Base-by-base conservation (phyloP, 139 green algal species). In the Chlorella sp. region DNA sequence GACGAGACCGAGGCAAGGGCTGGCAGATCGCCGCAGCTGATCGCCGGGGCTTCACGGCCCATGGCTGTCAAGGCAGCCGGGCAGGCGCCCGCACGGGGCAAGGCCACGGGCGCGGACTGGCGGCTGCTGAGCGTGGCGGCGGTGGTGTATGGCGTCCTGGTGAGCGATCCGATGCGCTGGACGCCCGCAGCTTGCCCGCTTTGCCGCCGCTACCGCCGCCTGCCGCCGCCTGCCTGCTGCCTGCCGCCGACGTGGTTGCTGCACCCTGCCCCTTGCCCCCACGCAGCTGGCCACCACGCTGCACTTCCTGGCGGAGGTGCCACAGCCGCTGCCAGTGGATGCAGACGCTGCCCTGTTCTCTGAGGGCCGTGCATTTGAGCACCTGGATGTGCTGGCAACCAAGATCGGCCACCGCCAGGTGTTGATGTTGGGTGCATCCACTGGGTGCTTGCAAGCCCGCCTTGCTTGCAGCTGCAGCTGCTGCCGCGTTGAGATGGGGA, bases 291-390 rank as follows among this genome's bases (percentile, higher is more conserved):
- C 3, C 16, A 41, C 65, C 41, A 85, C 76, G 16, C 28, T 1
- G 20, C 44, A 80, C 28, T 76, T 73, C 17, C 62, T 80, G 12
- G 17, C n/a, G 5, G 28, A 63, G 62, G 56, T 71, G 47, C 84
- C 87, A 0, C 28, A 30, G 67, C 88, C 88, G 18, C 78, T 89
- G 65, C 25, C 85, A 1, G 34, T 62, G 4, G 30, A 79, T 25
- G 84, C 86, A 0, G 38, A 84, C 0, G 9, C 62, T 3, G 1
- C 0, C 6, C 34, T 75, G 13, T 95, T 95, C 82, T 90, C 89
- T 7, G 93, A 95, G 82, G 89, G 71, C 0, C 83, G 92, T 0
- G 93, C 90, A 2, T 72, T 92, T 79, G 41, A 65, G 51, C 88
- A 91, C 63, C 78, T 90, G 28, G 11, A 64, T 6, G 20, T 69